Percentiles rank a stretch among this genome's conserved stretches.
These are phyloP conservation scores for Scutellospora calospora DNA, from an alignment of 371 early-diverging fungal genomes.

Conservation along the genomic window DNA sequence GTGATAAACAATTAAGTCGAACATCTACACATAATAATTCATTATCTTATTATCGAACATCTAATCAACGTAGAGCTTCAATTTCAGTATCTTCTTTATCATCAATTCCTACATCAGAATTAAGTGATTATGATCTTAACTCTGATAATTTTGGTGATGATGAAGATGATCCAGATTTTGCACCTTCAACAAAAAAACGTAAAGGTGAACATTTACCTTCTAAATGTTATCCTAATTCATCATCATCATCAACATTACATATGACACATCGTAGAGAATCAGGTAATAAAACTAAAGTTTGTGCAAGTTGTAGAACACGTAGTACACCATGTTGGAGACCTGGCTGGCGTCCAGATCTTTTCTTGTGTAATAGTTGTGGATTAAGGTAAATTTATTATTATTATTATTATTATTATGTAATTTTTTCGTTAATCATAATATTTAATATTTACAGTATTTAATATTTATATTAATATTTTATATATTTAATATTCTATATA, in stretches of 20 bases:
- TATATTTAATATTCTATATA: neutral
- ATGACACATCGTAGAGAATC: constrained; percentile 23
- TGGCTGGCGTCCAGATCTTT: constrained; percentile 40
- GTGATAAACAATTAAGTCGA: neutral
- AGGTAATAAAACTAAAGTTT: constrained; percentile 27
- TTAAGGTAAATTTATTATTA: constrained; percentile 25
- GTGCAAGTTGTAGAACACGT: constrained; percentile 40
- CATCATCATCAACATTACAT: neutral
- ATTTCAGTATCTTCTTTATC: constrained; percentile 26
- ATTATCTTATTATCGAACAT: neutral
- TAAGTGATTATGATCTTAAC: constrained; percentile 33
- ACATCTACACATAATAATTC: neutral
- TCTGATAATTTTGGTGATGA: constrained; percentile 43
- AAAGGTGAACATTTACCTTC: neutral
- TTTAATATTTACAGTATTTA: too few relatives aligned
- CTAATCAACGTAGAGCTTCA: constrained; percentile 17
- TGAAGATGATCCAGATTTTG: constrained; percentile 44
- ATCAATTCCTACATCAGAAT: constrained; percentile 32
- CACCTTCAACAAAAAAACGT: constrained; percentile 20
- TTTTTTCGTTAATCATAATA: too few relatives aligned
- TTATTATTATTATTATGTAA: too few relatives aligned
- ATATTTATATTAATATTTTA: neutral
- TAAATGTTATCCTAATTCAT: neutral
- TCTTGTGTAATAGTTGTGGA: constrained; percentile 42
- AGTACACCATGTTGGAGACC: constrained; percentile 44